Evolutionary conservation across 2,329 filamentous ascomycete genomes (phyloP), one percentile per base, ranked within the genome.

Genomic region (Trichophyton simii): DNA sequence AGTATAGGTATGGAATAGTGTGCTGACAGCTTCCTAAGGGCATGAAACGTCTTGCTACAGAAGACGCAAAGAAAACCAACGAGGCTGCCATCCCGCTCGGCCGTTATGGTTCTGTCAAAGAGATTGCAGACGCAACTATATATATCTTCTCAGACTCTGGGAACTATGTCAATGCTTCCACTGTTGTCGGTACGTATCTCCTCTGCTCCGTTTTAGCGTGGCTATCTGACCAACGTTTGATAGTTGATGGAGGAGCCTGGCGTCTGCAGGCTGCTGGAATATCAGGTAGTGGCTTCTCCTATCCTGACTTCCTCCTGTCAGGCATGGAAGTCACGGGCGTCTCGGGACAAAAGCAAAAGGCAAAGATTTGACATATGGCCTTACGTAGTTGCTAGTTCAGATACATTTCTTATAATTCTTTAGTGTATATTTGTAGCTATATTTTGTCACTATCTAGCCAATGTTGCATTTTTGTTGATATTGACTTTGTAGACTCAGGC

Each of bases 71-170:
- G 1, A 73, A 77, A 13, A 73, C 75, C 0, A 74, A 76, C 0
- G 67, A 79, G 38, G 76, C 80, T 28, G 65, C 67, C 1, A 81
- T 95, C 42, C 94, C 94, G 0, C 76, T 86, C 1, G 90, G 90
- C 0, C 81, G 91, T 61, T 84, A 85, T 73, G 94, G 92, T 5
- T 83, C 83, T 0, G 84, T 95, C 28, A 87, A 87, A 66, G 92
- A 99, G 70, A 91, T 99, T 68, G 88, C 91, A 0, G 92, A 99
- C 73, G 89, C 92, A 0, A 96, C 92, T 0, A 83, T 97, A 0
- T 99, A 86, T 68, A 73, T 97, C 61, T 94, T 96, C 71, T 88
- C 87, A 54, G 88, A 95, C 54, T 85, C 89, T 0, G 92, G 87
- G 0, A 90, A 87, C 71, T 96, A 88, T 72, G 84, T 97, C 55